phyloP scores from a whole-genome alignment of 768 basidiomycete genomes.

The Tricholoma flavovirens region DNA sequence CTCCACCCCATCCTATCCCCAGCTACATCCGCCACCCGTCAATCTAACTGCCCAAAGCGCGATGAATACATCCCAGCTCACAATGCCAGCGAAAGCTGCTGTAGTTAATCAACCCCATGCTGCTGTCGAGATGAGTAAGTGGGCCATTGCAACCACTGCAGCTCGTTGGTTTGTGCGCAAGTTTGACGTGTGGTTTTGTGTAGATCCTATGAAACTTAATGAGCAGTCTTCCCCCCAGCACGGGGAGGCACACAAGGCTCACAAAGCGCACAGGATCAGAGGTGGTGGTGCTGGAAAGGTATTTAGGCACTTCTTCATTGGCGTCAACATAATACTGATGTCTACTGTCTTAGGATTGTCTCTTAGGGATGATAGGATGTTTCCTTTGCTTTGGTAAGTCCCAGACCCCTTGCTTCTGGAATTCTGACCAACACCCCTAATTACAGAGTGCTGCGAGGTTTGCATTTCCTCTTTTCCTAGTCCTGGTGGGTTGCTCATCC shows the following conservation, averaged over 20 bases:
- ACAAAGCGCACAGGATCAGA: slow-evolving; percentile 53
- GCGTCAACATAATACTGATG: slow-evolving; percentile 4
- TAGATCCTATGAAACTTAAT: neutral
- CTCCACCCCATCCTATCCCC: neutral
- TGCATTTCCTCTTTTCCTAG: slow-evolving; percentile 6
- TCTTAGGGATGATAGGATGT: slow-evolving; percentile 54
- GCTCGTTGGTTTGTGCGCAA: neutral
- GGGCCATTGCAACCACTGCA: neutral
- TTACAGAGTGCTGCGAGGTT: slow-evolving; percentile 67
- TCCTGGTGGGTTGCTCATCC: neutral
- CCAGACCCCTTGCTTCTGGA: neutral
- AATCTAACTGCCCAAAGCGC: neutral
- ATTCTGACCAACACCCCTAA: neutral
- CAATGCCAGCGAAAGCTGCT: neutral
- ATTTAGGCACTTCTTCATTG: slow-evolving; percentile 2
- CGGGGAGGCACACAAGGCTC: slow-evolving; percentile 26
- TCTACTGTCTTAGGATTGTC: slow-evolving; percentile 48
- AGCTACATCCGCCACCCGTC: neutral
- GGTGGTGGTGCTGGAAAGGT: slow-evolving; percentile 72
- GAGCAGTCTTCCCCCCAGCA: neutral
- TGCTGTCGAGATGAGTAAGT: slow-evolving; percentile 3
- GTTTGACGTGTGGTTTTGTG: neutral
- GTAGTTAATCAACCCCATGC: neutral
- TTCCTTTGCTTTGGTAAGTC: slow-evolving; percentile 70
- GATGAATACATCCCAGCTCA: neutral